phyloP scores from a whole-genome alignment of 306 rosid species.

The Delonix regia region DNA sequence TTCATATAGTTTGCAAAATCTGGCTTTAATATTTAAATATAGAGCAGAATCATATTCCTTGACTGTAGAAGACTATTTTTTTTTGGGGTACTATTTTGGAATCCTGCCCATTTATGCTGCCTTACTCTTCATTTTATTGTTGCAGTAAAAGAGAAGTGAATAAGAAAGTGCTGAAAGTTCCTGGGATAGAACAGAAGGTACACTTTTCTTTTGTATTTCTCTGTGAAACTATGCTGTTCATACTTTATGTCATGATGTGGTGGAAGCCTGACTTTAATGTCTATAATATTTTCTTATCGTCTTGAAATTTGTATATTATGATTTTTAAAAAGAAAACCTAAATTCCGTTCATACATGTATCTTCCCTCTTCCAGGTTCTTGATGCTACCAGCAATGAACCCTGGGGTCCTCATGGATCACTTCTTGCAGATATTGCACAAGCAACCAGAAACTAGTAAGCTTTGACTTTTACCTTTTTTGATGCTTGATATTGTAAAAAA shows the following conservation, averaged over 20 bases:
- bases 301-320: not conserved
- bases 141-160: slow-evolving; percentile 96
- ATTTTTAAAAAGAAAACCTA: slow-evolving; percentile 23
- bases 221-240: slow-evolving; percentile 21
- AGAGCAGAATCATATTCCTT: not conserved
- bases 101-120: slow-evolving; percentile 6
- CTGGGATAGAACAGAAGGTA: slow-evolving; percentile 99
- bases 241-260: not conserved
- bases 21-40: not conserved
- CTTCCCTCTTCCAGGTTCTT: slow-evolving; percentile 65
- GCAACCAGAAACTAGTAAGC: slow-evolving; percentile 94
- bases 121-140: slow-evolving; percentile 31
- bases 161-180: slow-evolving; percentile 96
- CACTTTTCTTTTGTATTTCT: slow-evolving; percentile 9
- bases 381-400: slow-evolving; percentile 99
- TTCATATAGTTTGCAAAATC: not conserved
- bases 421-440: slow-evolving; percentile 93
- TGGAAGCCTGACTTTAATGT: slow-evolving; percentile 10
- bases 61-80: not conserved
- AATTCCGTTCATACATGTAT: not conserved
- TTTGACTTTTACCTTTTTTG: slow-evolving; percentile 3
- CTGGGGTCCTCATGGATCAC: slow-evolving; percentile 99
- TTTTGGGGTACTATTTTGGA: slow-evolving; percentile 29
- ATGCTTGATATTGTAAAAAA: slow-evolving; percentile 34
- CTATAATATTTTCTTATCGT: not conserved